Evolutionary conservation across 2,329 filamentous ascomycete species (phyloP), one percentile per base, ranked within the genome.

Genomic region (Coleophoma crateriformis): DNA sequence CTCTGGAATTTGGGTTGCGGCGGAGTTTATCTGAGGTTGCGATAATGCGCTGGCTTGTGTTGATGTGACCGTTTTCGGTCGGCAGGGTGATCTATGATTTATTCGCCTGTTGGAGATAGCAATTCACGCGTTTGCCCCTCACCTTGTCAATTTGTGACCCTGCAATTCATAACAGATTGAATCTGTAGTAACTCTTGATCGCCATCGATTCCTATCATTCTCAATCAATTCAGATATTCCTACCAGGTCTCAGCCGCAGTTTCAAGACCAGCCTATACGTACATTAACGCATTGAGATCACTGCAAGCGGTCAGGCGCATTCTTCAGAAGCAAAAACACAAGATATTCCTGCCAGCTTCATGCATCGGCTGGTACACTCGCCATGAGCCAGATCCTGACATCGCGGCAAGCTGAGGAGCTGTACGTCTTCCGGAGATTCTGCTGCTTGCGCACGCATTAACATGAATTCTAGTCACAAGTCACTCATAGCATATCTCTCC

Each of bases 401-500:
- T 74, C 78, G 63, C 82, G 87, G 66, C 90, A 95, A 75, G 88
- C 88, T 56, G 89, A 94, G 72, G 89, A 94, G 78, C 84, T 94
- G 88, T 92, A 78, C 70, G 86, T 78, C 54, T 47, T 38, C 49
- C 38, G 38, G 41, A 43, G 44, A 47, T 42, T 42, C 45, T 43
- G 33, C 49, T 47, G 44, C 41, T 44, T 47, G 35, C 49, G 51
- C 52, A 50, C 53, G 35, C 47, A 52, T 54, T 61, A 47, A 59
- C 41, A 53, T 27, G 42, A 20, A 38, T 55, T 48, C 54, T 71
- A 95, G 90, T 65, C 89, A 96, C 77, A 95, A 95, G 74, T 88
- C 90, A 56, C 90, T 96, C 60, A 87, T 96, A 65, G 90, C 91
- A 59, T 96, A 96, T 67, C 77, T 96, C 17, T 77, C 82, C 43